Percentiles rank a stretch among this genome's conserved stretches.
Evolutionary conservation across 805 yeast species (phyloP).

Genomic region (Starmera quercuum): DNA sequence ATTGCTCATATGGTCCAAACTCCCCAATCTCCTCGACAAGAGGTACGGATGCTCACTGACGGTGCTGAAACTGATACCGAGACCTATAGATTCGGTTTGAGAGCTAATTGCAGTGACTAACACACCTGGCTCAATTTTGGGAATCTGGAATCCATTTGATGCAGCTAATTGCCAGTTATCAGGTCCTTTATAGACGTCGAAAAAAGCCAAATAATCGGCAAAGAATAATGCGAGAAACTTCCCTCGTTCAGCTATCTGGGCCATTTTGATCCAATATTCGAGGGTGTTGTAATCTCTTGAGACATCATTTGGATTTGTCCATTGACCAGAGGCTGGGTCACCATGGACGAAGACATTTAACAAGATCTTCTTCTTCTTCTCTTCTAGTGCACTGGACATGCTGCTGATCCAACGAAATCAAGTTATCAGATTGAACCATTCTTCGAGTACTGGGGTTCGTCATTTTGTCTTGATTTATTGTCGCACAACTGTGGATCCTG

Average conservation of each 20-base stretch:
- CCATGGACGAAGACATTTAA: neutral
- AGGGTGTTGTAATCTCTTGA: slow-evolving; percentile 18
- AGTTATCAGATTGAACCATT: no score
- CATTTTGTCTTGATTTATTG: no score
- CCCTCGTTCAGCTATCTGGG: slow-evolving; percentile 25
- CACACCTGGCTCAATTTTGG: slow-evolving; percentile 30
- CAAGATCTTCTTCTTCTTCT: neutral
- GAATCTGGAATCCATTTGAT: slow-evolving; percentile 21
- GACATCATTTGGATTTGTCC: slow-evolving; percentile 31
- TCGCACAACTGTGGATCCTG: no score
- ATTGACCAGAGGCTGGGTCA: slow-evolving; percentile 5
- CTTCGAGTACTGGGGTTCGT: no score
- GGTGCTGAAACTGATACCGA: slow-evolving; percentile 32
- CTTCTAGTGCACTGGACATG: no score
- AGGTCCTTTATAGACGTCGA: slow-evolving; percentile 33
- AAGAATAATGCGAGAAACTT: slow-evolving; percentile 28
- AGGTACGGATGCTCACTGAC: slow-evolving; percentile 33
- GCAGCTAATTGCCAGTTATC: slow-evolving; percentile 24
- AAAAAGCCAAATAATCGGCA: slow-evolving; percentile 31
- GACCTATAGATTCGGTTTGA: slow-evolving; percentile 26
- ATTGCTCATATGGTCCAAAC: slow-evolving; percentile 31
- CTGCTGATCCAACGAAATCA: no score
- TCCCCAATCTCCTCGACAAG: slow-evolving; percentile 30
- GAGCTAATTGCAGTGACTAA: slow-evolving; percentile 31
- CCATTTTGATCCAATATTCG: slow-evolving; percentile 30